Base-by-base conservation (phyloP, 768 basidiomycete genomes). In the Pleurotus cornucopiae region DNA sequence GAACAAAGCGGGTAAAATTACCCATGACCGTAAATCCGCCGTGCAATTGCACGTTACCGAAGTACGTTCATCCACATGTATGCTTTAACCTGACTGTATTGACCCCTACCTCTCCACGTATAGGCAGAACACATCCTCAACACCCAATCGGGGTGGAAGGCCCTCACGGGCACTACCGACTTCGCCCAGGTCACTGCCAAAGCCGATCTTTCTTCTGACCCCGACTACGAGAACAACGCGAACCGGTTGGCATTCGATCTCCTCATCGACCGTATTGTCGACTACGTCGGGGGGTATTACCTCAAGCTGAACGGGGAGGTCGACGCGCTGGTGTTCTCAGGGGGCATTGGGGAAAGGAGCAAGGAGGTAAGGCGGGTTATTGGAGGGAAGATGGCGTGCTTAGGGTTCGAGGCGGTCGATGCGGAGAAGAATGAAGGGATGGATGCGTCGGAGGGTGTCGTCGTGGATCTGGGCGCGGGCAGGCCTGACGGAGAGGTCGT, bases 301-400 rank as follows among this genome's bases (percentile, higher is more conserved):
- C 72, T 91, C 61, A 87, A 89, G 66, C 79, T 94, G 20, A 76
- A 76, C 30, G 81, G 81, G 13, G 58, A 75, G 21, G 80, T 94
- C 9, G 88, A 94, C 66, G 92, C 87, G 1, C 64, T 95, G 41
- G 89, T 94, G 11, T 94, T 95, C 66, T 79, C 89, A 0, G 93
- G 94, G 2, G 93, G 93, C 0, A 91, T 97, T 52, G 94, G 94
- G 0, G 94, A 97, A 69, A 78, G 76, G 60, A 82, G 85, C 58
- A 73, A 69, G 14, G 76, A 81, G 61, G 69, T 98, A 54, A 71
- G 94, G 41, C 65, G 71, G 40, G 80, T 81, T 16, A 73, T 95
- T 14, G 76, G 77, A 3, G 67, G 76, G 37, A 73, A 77, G 34
- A 71, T 87, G 13, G 61, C 52, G 14, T 88, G 83, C 70, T 66